A percentile compares a stretch with the other conserved stretches of the same genome.
These are phyloP conservation scores for Helicostylum pulchrum DNA, from an alignment of 192 early-diverging fungal species.

Conservation along the genomic window DNA sequence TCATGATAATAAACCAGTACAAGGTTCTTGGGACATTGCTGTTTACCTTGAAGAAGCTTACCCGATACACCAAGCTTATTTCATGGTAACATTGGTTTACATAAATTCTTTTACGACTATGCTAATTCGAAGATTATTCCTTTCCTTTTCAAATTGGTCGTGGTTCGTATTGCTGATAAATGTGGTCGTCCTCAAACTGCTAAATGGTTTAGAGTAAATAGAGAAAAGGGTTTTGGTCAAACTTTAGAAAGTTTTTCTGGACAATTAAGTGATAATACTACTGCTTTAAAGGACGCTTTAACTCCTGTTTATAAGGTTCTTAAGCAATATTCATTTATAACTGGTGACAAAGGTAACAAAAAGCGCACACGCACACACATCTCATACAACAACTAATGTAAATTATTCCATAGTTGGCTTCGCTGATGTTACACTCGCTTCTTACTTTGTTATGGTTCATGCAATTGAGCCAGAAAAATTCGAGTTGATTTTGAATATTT, in stretches of 20 bases:
- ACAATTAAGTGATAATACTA: conserved; percentile 19
- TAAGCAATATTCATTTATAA: conserved; percentile 25
- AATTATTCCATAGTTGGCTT: conserved; percentile 32
- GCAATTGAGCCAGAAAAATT: conserved; percentile 36
- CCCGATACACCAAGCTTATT: conserved; percentile 48
- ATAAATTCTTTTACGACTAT: conserved; percentile 43
- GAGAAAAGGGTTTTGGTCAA: conserved; percentile 36
- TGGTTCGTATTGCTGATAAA: conserved; percentile 31
- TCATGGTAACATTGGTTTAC: conserved; percentile 31
- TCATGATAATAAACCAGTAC: conserved; percentile 31
- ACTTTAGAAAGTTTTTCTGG: conserved; percentile 34
- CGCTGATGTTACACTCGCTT: conserved; percentile 39
- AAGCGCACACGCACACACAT: neutral
- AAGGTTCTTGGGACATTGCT: conserved; percentile 55
- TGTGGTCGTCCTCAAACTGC: conserved; percentile 19
- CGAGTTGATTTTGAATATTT: conserved; percentile 27
- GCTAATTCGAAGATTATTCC: conserved; percentile 27
- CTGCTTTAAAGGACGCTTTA: conserved; percentile 28
- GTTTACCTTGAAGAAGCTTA: conserved; percentile 56
- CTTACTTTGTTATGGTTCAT: conserved; percentile 33
- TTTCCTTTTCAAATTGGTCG: conserved; percentile 29
- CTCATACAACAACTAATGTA: neutral
- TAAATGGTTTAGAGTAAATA: conserved; percentile 36
- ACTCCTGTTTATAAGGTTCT: conserved; percentile 26
- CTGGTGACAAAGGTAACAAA: conserved; percentile 44